phyloP scores from a whole-genome alignment of 371 early-diverging fungal genomes.

The Apophysomyces variabilis region DNA sequence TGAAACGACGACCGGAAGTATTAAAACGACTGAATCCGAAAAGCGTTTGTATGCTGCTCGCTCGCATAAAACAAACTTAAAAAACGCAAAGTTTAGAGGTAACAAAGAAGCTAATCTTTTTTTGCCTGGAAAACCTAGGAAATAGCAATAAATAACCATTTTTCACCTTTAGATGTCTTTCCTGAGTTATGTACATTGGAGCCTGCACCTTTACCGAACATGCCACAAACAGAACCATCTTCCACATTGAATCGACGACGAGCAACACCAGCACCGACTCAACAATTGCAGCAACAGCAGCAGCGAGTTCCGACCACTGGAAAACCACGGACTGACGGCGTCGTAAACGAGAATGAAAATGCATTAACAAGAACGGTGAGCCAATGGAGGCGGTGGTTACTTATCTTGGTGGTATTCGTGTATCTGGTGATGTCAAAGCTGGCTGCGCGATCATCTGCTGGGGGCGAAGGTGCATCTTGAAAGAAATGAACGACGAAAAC shows the following conservation, averaged over 20 bases:
- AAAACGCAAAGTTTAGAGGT: slow-evolving; percentile 78
- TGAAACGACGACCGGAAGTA: slow-evolving; percentile 91
- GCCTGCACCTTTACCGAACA: slow-evolving; percentile 48
- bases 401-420: slow-evolving; percentile 57
- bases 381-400: slow-evolving; percentile 62
- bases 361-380: slow-evolving; percentile 37
- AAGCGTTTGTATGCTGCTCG: slow-evolving; percentile 76
- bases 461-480: background rate
- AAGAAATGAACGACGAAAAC: slow-evolving; percentile 2
- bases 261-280: slow-evolving; percentile 15
- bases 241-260: slow-evolving; percentile 18
- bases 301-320: background rate
- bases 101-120: slow-evolving; percentile 10
- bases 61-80: slow-evolving; percentile 82
- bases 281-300: slow-evolving; percentile 23
- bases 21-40: slow-evolving; percentile 77
- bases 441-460: slow-evolving; percentile 39
- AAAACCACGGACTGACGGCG: background rate
- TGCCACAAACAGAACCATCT: slow-evolving; percentile 22
- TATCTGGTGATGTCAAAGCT: slow-evolving; percentile 54
- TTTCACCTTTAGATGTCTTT: slow-evolving; percentile 59
- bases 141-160: no score
- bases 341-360: slow-evolving; percentile 22
- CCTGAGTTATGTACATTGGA: slow-evolving; percentile 76
- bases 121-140: background rate